phyloP scores from a whole-genome alignment of 495 filamentous ascomycete species.

The Neurospora pannonica region DNA sequence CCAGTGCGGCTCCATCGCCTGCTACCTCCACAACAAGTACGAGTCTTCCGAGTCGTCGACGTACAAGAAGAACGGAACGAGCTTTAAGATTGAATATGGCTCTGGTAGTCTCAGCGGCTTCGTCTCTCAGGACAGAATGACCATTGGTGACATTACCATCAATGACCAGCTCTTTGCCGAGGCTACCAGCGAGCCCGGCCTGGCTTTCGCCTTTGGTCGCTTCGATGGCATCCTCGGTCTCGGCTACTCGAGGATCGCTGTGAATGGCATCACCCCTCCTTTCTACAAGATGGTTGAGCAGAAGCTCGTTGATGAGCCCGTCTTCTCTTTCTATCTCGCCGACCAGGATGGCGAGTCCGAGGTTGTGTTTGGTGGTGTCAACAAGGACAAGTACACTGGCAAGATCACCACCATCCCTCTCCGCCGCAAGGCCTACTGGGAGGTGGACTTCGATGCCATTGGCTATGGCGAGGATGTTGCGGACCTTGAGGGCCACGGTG shows the following conservation, averaged over 20 bases:
- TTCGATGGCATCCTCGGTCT: constrained; percentile 98
- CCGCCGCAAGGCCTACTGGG: constrained; percentile 98
- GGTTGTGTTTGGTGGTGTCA: constrained; percentile 84
- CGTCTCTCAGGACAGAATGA: constrained; percentile 74
- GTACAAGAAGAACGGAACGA: constrained; percentile 87
- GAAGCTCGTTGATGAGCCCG: constrained; percentile 76
- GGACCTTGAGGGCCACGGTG: constrained; percentile 85
- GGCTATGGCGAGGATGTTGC: constrained; percentile 74
- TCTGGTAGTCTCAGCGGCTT: constrained; percentile 93
- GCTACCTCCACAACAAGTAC: constrained; percentile 95
- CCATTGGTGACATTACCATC: constrained; percentile 81
- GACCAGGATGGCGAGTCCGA: constrained; percentile 67
- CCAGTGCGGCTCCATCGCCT: constrained; percentile 90
- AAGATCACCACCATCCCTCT: constrained; percentile 88
- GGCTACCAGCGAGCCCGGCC: constrained; percentile 84
- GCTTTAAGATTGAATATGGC: constrained; percentile 92
- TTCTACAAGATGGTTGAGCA: constrained; percentile 95
- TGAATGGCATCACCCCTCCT: constrained; percentile 87
- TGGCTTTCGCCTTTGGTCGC: constrained; percentile 95
- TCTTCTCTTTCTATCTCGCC: constrained; percentile 95
- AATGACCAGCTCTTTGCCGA: constrained; percentile 91
- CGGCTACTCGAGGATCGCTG: constrained; percentile 89
- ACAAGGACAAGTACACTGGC: constrained; percentile 78
- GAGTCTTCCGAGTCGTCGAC: constrained; percentile 82
- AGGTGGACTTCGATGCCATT: constrained; percentile 91